Evolutionary conservation across 2,329 filamentous ascomycete genomes (phyloP), one percentile per base, ranked within the genome.

Genomic region (Xylaria sp.): DNA sequence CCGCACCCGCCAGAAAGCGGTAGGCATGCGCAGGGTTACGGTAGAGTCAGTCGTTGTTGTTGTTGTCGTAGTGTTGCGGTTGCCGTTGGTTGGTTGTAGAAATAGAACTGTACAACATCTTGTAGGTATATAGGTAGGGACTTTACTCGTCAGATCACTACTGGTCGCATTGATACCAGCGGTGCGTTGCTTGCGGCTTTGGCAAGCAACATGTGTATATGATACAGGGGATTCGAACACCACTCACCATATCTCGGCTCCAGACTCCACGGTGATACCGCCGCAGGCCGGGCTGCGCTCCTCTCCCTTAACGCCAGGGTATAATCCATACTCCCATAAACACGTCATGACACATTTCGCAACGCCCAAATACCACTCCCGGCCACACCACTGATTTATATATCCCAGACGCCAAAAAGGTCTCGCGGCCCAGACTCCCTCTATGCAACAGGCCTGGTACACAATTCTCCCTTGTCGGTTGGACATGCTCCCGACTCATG

Each of bases 1-100:
- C 88, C 4, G 79, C 82, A n/a, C 66, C 76, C 25, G 58, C 74
- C 10, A 77, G 78, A 37, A 82, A 63, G 54, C 55, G 63, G 66
- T 74, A 73, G 64, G 69, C 50, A 56, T 58, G n/a, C 56, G 37
- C 37, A 37, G 8, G 34, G 9, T 20, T 46, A 18, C 15, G 18
- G 41, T 18, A 50, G 13, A 54, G 28, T 25, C 28, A 5, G 23
- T 5, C n/a, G 23, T 13, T 20, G 15, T 46, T 15, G 10, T 37
- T 4, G 31, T 34, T 8, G 7, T 37, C 34, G 15, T 44, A 10
- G 4, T 13, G 2, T 10, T 6, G 18, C 2, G 20, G n/a, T 48
- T 44, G 20, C n/a, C 7, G 8, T 20, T 48, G 7, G n/a, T n/a
- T 63, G 1, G 5, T 48, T 23, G 34, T 56, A 48, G 31, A 63